phyloP scores from a whole-genome alignment of 2,329 filamentous ascomycete species.

The Coniochaeta hoffmannii region DNA sequence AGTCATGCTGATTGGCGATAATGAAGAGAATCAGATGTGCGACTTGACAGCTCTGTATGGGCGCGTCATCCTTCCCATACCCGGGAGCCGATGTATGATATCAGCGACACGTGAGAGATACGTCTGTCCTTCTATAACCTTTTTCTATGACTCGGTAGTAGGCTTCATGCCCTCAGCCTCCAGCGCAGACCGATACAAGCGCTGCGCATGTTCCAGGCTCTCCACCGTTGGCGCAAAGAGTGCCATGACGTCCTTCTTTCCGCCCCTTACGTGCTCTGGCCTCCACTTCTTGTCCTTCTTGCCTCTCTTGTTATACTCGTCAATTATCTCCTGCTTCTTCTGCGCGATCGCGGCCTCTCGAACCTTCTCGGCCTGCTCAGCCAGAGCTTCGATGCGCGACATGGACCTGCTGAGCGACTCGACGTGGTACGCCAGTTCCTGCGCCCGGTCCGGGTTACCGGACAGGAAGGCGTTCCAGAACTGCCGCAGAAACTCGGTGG shows the following conservation, averaged over 20 bases:
- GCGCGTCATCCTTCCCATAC: no score
- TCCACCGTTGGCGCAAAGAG: constrained; percentile 68
- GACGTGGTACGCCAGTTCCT: constrained; percentile 72
- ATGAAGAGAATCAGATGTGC: no score
- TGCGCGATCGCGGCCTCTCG: constrained; percentile 59
- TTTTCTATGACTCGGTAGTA: background rate
- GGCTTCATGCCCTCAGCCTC: constrained; percentile 17
- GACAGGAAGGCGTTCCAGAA: constrained; percentile 94
- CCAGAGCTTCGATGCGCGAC: constrained; percentile 73
- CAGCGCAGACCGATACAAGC: constrained; percentile 23
- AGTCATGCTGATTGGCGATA: no score
- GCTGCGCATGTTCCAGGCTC: constrained; percentile 41
- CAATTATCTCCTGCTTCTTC: constrained; percentile 62
- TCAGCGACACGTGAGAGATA: background rate
- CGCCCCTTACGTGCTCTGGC: constrained; percentile 62
- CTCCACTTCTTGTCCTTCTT: constrained; percentile 63
- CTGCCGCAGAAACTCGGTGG: constrained; percentile 91
- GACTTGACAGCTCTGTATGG: background rate
- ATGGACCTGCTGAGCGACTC: constrained; percentile 74
- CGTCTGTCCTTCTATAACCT: background rate
- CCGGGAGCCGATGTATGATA: background rate
- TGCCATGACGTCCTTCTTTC: constrained; percentile 65
- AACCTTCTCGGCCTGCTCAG: constrained; percentile 69
- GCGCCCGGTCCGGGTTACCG: constrained; percentile 71
- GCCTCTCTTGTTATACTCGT: constrained; percentile 63